These are phyloP conservation scores for Pseudogymnoascus verrucosus DNA, from an alignment of 2,329 filamentous ascomycete genomes.

Conservation along the genomic window DNA sequence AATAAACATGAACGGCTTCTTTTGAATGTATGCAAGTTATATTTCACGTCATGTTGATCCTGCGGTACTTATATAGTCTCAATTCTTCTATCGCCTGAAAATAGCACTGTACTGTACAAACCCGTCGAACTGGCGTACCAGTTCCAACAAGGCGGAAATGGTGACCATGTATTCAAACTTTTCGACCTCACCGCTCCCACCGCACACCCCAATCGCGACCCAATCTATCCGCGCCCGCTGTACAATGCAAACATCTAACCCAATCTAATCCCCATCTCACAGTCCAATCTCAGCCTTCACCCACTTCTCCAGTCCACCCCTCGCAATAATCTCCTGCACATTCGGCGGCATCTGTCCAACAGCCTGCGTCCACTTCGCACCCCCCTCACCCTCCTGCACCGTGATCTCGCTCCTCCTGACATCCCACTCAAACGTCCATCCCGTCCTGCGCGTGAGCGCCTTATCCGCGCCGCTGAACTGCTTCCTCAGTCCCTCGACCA, in stretches of 20 bases:
- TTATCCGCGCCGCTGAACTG: slow-evolving; percentile 46
- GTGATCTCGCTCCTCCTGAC: slow-evolving; percentile 62
- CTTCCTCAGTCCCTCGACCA: slow-evolving; percentile 58
- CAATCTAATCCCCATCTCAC: not conserved
- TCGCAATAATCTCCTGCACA: slow-evolving; percentile 76
- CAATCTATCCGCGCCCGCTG: not conserved
- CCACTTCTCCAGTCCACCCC: slow-evolving; percentile 75
- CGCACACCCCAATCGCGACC: not conserved
- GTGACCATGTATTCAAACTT: not conserved
- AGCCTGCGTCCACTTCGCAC: slow-evolving; percentile 66
- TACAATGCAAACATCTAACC: not conserved
- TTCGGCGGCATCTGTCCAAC: slow-evolving; percentile 78
- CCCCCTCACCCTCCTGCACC: slow-evolving; percentile 61
- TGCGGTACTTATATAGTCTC: not conserved
- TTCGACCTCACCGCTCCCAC: not conserved
- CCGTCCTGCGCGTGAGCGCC: slow-evolving; percentile 61
- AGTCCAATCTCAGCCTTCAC: slow-evolving; percentile 59
- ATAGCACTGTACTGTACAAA: slow-evolving; percentile 2
- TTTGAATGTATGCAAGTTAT: not conserved
- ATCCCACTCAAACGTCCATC: slow-evolving; percentile 81
- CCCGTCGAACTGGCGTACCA: slow-evolving; percentile 4
- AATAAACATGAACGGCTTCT: not conserved
- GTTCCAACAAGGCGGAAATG: not conserved
- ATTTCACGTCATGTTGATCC: not conserved
- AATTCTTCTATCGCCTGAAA: not conserved